These are phyloP conservation scores for Cladosporium sp. DNA, from an alignment of 2,329 filamentous ascomycete genomes.

Conservation along the genomic window DNA sequence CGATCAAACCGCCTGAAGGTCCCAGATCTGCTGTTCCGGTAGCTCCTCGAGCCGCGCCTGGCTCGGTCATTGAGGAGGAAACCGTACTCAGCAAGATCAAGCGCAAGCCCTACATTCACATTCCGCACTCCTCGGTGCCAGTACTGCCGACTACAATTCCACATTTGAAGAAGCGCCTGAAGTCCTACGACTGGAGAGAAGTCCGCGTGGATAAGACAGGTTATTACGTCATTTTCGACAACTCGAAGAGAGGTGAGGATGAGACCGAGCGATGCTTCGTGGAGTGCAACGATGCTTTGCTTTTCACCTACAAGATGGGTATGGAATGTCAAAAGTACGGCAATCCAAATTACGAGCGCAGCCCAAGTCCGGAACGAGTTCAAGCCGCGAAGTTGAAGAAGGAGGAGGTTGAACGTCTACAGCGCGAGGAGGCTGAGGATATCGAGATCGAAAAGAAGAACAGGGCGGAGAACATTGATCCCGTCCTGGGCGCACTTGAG, in stretches of 20 bases:
- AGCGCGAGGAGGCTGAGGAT: slow-evolving; percentile 76
- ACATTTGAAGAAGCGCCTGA: slow-evolving; percentile 87
- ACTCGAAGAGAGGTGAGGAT: slow-evolving; percentile 71
- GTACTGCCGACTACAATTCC: slow-evolving; percentile 81
- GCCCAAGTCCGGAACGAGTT: slow-evolving; percentile 53
- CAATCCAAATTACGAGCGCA: slow-evolving; percentile 62
- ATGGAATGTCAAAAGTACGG: slow-evolving; percentile 80
- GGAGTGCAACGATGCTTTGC: slow-evolving; percentile 73
- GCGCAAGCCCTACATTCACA: slow-evolving; percentile 84
- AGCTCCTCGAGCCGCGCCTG: slow-evolving; percentile 47
- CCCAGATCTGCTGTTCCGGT: slow-evolving; percentile 42
- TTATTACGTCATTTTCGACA: slow-evolving; percentile 89
- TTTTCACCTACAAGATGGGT: slow-evolving; percentile 91
- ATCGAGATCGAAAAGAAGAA: slow-evolving; percentile 87
- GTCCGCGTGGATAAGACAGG: slow-evolving; percentile 82
- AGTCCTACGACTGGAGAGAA: slow-evolving; percentile 76
- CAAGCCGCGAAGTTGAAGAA: slow-evolving; percentile 54
- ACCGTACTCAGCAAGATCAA: slow-evolving; percentile 69
- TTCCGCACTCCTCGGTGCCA: slow-evolving; percentile 82
- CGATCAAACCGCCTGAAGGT: slow-evolving; percentile 37
- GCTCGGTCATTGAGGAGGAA: slow-evolving; percentile 59
- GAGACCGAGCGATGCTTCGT: slow-evolving; percentile 80
- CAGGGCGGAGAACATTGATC: slow-evolving; percentile 83
- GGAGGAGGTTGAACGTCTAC: slow-evolving; percentile 65
- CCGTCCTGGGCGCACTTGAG: slow-evolving; percentile 79